Conservation (phyloP, 1,284 basidiomycete species). For the Mycena sp. region DNA sequence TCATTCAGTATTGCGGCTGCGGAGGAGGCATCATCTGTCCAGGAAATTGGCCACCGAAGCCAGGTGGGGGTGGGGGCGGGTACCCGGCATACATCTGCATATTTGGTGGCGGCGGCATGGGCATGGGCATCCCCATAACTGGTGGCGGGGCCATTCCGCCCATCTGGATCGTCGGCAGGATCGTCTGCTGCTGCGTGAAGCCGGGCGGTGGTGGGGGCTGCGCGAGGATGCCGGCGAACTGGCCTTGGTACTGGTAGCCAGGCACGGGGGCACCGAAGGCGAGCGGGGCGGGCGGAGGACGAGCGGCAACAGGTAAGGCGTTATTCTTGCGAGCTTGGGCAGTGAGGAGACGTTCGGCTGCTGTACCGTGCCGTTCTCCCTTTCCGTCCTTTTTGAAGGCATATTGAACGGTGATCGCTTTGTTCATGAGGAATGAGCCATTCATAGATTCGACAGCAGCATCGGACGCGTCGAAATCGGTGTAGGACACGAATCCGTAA, state of each 20-base stretch:
- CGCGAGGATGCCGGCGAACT: slow-evolving; percentile 86
- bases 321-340: slow-evolving; percentile 96
- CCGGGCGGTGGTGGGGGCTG: slow-evolving; percentile 76
- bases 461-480: slow-evolving; percentile 97
- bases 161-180: slow-evolving; percentile 61
- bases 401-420: slow-evolving; percentile 95
- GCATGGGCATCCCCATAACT: slow-evolving; percentile 46
- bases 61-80: slow-evolving; percentile 69
- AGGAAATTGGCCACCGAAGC: slow-evolving; percentile 55
- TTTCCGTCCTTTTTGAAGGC: slow-evolving; percentile 99
- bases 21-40: slow-evolving; percentile 34
- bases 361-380: slow-evolving; percentile 95
- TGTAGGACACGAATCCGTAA: slow-evolving; percentile 97
- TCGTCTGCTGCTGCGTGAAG: slow-evolving; percentile 74
- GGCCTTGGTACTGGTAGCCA: slow-evolving; percentile 83
- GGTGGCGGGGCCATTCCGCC: slow-evolving; percentile 46
- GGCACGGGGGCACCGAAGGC: slow-evolving; percentile 72
- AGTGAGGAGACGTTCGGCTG: slow-evolving; percentile 94
- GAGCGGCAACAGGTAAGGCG: slow-evolving; percentile 77
- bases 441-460: slow-evolving; percentile 98
- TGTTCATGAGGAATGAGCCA: slow-evolving; percentile 97
- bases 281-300: slow-evolving; percentile 76
- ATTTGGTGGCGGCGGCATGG: slow-evolving; percentile 50
- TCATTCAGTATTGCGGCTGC: slow-evolving; percentile 40
- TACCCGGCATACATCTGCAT: slow-evolving; percentile 59